A percentile compares a stretch with the other conserved stretches of the same genome.
Conservation (phyloP, 257 asterid genomes). For the Jaltomata sinuosa region DNA sequence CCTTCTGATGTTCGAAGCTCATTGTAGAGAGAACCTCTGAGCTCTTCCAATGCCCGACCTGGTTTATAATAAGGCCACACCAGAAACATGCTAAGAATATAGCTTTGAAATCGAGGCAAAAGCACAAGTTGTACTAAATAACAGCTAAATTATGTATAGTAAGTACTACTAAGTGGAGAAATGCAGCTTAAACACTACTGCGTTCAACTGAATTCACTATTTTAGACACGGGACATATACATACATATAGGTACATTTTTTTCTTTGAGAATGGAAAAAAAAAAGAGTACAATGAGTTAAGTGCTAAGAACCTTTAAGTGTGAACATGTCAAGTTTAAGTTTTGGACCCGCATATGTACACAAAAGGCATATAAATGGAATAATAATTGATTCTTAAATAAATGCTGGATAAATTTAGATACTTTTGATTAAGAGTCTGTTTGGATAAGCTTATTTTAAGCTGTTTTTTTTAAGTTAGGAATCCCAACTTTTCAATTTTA, state of each 20-base stretch:
- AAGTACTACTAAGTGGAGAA: neutral
- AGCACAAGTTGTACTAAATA: neutral
- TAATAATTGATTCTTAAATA: neutral
- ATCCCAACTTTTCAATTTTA: too few species aligned
- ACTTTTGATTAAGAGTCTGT: neutral
- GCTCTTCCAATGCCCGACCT: slow-evolving; percentile 86
- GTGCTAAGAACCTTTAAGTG: neutral
- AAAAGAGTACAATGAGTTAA: neutral
- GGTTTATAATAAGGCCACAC: neutral
- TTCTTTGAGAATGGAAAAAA: neutral
- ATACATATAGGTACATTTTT: neutral
- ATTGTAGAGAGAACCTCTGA: slow-evolving; percentile 56
- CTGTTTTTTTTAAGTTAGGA: too few species aligned
- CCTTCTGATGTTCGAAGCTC: slow-evolving; percentile 80
- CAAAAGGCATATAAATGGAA: neutral
- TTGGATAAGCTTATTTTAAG: too few species aligned
- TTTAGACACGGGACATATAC: neutral
- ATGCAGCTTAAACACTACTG: neutral
- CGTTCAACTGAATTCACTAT: neutral
- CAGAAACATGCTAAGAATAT: neutral
- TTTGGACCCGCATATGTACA: neutral
- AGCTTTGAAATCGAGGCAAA: neutral
- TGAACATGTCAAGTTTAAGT: neutral
- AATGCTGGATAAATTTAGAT: neutral
- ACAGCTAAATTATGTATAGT: neutral